phyloP scores from a whole-genome alignment of 768 basidiomycete genomes.

The Rhodotorula graminis region DNA sequence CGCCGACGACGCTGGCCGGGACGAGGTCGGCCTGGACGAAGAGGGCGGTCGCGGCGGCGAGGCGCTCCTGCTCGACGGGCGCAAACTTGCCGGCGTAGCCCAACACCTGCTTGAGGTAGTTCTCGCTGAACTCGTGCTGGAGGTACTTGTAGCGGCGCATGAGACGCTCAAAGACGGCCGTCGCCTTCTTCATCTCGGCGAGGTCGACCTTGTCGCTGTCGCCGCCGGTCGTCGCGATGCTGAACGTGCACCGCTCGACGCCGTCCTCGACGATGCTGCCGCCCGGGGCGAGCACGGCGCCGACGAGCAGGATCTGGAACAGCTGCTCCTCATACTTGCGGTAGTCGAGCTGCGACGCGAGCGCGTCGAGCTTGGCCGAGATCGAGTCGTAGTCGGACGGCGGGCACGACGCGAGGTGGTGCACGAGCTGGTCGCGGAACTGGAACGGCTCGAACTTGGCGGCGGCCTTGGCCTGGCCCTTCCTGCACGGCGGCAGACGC shows the following conservation, averaged over 20 bases:
- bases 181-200: slow-evolving; percentile 84
- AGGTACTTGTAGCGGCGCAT: slow-evolving; percentile 99
- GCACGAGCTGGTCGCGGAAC: slow-evolving; percentile 88
- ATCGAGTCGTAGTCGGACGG: slow-evolving; percentile 74
- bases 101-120: slow-evolving; percentile 71
- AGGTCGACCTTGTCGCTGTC: slow-evolving; percentile 71
- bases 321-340: slow-evolving; percentile 95
- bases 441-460: slow-evolving; percentile 41
- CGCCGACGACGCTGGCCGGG: slow-evolving; percentile 68
- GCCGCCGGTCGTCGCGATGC: slow-evolving; percentile 50
- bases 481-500: neutral
- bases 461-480: slow-evolving; percentile 39
- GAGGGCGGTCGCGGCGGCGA: slow-evolving; percentile 73
- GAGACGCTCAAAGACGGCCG: slow-evolving; percentile 91
- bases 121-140: slow-evolving; percentile 88
- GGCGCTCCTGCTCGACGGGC: slow-evolving; percentile 68
- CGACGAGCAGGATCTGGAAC: slow-evolving; percentile 92
- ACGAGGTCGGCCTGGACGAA: slow-evolving; percentile 79
- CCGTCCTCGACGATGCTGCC: slow-evolving; percentile 84
- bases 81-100: slow-evolving; percentile 88
- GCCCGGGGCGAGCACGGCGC: slow-evolving; percentile 92
- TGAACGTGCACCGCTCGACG: slow-evolving; percentile 5
- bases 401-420: slow-evolving; percentile 77
- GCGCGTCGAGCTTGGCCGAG: slow-evolving; percentile 77
- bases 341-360: slow-evolving; percentile 86